Percentiles rank a stretch among this genome's conserved stretches.
Evolutionary conservation across 164 flowering plant genomes (phyloP).

Genomic region (Tetracentron sinense): DNA sequence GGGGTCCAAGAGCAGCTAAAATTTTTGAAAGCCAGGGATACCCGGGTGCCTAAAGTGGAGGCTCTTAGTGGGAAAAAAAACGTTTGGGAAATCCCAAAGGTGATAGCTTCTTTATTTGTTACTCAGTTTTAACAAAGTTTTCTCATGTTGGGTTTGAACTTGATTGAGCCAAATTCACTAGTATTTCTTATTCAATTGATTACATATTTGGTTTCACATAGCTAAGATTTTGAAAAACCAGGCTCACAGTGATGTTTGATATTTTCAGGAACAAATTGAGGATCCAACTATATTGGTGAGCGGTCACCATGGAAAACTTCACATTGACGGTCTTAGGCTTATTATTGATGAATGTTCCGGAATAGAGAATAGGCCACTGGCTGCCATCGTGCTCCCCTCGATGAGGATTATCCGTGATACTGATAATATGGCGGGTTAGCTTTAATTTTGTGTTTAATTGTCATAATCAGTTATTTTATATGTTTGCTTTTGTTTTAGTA

Average conservation of each 20-base stretch:
- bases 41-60: slow-evolving; percentile 59
- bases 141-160: not conserved
- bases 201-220: not conserved
- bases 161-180: not conserved
- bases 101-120: slow-evolving; percentile 11
- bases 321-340: slow-evolving; percentile 74
- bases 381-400: slow-evolving; percentile 80
- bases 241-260: slow-evolving; percentile 11
- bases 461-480: not conserved
- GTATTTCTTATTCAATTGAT: not conserved
- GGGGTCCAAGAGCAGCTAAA: slow-evolving; percentile 61
- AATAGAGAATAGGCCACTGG: slow-evolving; percentile 51
- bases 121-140: not conserved
- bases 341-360: slow-evolving; percentile 92
- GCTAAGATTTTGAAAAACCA: too few relatives aligned
- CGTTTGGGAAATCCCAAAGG: slow-evolving; percentile 89
- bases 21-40: slow-evolving; percentile 60
- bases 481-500: too few relatives aligned
- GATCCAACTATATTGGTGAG: slow-evolving; percentile 72
- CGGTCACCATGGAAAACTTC: slow-evolving; percentile 90
- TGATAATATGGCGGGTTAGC: slow-evolving; percentile 23
- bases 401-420: slow-evolving; percentile 65
- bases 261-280: slow-evolving; percentile 48
- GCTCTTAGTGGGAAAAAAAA: slow-evolving; percentile 70
- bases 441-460: not conserved